A percentile compares a stretch with the other conserved stretches of the same genome.
Evolutionary conservation across 352 stramenopile genomes (phyloP).

Genomic region (Globisporangium cylindrosporum): DNA sequence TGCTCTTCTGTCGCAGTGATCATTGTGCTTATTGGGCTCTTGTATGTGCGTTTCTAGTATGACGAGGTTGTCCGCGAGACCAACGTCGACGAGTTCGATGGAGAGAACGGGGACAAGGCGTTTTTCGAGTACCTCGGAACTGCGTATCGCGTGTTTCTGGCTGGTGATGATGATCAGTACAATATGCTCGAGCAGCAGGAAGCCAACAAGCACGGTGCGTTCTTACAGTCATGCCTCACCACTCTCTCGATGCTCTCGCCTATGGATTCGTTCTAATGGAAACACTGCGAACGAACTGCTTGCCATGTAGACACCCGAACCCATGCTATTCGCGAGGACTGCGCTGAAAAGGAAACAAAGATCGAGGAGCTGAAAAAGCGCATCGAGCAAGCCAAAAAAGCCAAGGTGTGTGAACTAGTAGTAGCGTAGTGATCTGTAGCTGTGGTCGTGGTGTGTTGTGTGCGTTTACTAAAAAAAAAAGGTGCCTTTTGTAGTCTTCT

Average conservation of each 20-base stretch:
- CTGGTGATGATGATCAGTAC: constrained; percentile 91
- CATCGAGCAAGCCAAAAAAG: constrained; percentile 64
- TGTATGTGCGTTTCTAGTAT: constrained; percentile 53
- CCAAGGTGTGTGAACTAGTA: constrained; percentile 39
- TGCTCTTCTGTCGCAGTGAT: not conserved
- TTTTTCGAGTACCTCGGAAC: constrained; percentile 95
- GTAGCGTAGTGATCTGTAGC: not conserved
- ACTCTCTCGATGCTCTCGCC: not conserved
- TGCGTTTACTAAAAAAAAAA: not conserved
- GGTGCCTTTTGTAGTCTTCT: constrained; percentile 27
- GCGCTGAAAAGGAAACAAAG: constrained; percentile 41
- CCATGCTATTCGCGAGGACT: constrained; percentile 50
- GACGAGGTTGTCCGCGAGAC: constrained; percentile 70
- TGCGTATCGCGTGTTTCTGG: constrained; percentile 93
- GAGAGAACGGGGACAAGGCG: constrained; percentile 79
- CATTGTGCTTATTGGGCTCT: not conserved
- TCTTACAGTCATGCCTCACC: not conserved
- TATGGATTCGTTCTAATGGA: not conserved
- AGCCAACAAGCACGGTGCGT: constrained; percentile 43
- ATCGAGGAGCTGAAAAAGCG: constrained; percentile 61
- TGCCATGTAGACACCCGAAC: constrained; percentile 43
- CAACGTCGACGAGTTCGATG: constrained; percentile 56
- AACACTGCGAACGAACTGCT: constrained; percentile 1
- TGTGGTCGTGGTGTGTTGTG: not conserved
- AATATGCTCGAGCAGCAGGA: constrained; percentile 84